Evolutionary conservation across 352 stramenopile species (phyloP).

Genomic region (Phytophthora rubi): DNA sequence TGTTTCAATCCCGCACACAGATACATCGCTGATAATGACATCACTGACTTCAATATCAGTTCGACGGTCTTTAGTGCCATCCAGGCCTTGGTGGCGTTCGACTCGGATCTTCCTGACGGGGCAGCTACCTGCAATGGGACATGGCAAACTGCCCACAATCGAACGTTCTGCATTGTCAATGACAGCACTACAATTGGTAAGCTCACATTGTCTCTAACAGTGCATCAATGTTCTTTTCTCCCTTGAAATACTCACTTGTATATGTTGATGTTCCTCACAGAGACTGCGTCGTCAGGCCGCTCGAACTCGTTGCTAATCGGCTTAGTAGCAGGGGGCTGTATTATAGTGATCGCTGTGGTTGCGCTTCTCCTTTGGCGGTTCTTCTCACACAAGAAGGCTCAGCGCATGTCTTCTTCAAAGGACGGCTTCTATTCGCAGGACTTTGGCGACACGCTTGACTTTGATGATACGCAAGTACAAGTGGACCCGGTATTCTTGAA

Average conservation of each 20-base stretch:
- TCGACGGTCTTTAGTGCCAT: constrained; percentile 37
- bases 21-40: constrained; percentile 34
- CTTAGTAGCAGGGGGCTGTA: constrained; percentile 32
- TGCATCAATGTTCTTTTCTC: background rate
- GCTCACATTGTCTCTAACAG: background rate
- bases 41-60: constrained; percentile 46
- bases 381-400: constrained; percentile 20
- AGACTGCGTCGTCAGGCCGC: constrained; percentile 14
- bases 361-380: constrained; percentile 24
- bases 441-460: constrained; percentile 39
- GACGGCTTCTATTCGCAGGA: constrained; percentile 37
- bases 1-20: background rate
- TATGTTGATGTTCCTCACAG: constrained; percentile 5
- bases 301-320: constrained; percentile 31
- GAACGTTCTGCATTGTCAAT: constrained; percentile 34
- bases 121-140: constrained; percentile 34
- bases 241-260: background rate
- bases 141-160: constrained; percentile 37
- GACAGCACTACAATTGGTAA: constrained; percentile 20
- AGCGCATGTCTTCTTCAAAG: constrained; percentile 38
- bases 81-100: constrained; percentile 26
- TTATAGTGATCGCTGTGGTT: constrained; percentile 22
- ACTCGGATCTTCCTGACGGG: constrained; percentile 26
- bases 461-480: constrained; percentile 42
- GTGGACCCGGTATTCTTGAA: constrained; percentile 44